Evolutionary conservation across 768 basidiomycete species (phyloP).

Genomic region (Tephrocybe sp.): DNA sequence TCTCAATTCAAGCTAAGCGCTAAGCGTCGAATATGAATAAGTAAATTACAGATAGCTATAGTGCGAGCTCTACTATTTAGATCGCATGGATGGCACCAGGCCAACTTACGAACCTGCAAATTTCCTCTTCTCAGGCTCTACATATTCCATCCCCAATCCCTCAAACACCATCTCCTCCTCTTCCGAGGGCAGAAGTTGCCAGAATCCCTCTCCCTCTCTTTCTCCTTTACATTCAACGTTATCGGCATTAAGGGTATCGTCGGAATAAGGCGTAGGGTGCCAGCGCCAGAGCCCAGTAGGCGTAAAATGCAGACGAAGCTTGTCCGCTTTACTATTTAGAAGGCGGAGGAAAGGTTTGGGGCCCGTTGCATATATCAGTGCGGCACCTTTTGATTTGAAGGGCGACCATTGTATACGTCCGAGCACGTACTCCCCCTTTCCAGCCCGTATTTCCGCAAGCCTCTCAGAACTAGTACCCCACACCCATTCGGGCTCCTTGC

Average conservation of each 20-base stretch:
- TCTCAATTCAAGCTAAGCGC: not conserved
- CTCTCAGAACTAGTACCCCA: constrained; percentile 25
- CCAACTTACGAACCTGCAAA: too few species aligned
- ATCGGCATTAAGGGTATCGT: not conserved
- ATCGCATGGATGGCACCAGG: too few species aligned
- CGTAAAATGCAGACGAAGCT: constrained; percentile 50
- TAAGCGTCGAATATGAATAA: not conserved
- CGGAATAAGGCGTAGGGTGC: constrained; percentile 15
- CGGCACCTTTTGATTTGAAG: constrained; percentile 49
- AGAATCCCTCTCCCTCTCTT: constrained; percentile 31
- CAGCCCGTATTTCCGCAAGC: constrained; percentile 23
- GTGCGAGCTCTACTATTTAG: too few species aligned
- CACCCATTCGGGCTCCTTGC: constrained; percentile 3
- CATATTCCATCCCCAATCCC: constrained; percentile 42
- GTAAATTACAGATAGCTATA: too few species aligned
- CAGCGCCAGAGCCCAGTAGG: constrained; percentile 69
- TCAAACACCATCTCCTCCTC: constrained; percentile 47
- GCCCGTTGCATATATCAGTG: constrained; percentile 56
- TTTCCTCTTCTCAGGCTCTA: constrained; percentile 36
- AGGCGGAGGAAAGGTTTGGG: constrained; percentile 48
- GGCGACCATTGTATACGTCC: constrained; percentile 32
- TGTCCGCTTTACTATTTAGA: constrained; percentile 41
- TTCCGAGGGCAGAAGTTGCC: constrained; percentile 44
- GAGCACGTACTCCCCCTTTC: constrained; percentile 36
- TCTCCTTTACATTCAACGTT: constrained; percentile 2